A percentile compares a stretch with the other conserved stretches of the same genome.
Evolutionary conservation across 441 rosid species (phyloP).

Genomic region (Pelargonium citronellum): DNA sequence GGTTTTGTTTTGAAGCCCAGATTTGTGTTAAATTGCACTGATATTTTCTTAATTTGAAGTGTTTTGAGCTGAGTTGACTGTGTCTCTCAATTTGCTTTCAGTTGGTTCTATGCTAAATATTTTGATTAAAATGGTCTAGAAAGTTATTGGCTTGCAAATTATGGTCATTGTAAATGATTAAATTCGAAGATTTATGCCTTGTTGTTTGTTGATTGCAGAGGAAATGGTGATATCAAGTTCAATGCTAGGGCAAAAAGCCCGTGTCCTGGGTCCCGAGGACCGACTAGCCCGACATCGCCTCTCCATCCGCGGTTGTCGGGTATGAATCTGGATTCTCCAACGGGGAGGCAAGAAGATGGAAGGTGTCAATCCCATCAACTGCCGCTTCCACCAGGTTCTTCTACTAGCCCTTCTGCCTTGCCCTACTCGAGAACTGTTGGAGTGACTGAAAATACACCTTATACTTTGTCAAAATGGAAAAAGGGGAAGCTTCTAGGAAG

Average conservation of each 20-base stretch:
- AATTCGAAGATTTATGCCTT: too few relatives aligned
- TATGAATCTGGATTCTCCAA: constrained; percentile 53
- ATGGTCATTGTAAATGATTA: background rate
- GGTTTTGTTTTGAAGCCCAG: background rate
- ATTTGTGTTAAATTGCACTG: background rate
- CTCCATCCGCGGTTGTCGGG: constrained; percentile 48
- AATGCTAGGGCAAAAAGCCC: constrained; percentile 51
- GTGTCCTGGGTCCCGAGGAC: constrained; percentile 46
- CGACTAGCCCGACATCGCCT: constrained; percentile 74
- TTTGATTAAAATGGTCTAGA: background rate
- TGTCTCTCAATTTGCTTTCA: too few relatives aligned
- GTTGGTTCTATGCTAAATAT: too few relatives aligned
- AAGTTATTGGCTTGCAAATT: background rate
- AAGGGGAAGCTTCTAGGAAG: constrained; percentile 83
- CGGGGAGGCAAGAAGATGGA: constrained; percentile 56
- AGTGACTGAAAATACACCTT: constrained; percentile 30
- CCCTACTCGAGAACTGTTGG: constrained; percentile 36
- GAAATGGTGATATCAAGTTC: constrained; percentile 37
- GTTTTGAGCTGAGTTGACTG: background rate
- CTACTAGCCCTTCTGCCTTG: constrained; percentile 66
- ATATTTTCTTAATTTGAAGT: background rate
- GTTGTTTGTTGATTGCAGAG: constrained; percentile 36
- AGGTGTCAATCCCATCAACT: constrained; percentile 61
- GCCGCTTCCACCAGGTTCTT: constrained; percentile 92
- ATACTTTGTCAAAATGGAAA: constrained; percentile 66